Percentiles rank a stretch among this genome's conserved stretches.
Conservation (phyloP, 2,329 filamentous ascomycete species). For the Metarhizium anisopliae region DNA sequence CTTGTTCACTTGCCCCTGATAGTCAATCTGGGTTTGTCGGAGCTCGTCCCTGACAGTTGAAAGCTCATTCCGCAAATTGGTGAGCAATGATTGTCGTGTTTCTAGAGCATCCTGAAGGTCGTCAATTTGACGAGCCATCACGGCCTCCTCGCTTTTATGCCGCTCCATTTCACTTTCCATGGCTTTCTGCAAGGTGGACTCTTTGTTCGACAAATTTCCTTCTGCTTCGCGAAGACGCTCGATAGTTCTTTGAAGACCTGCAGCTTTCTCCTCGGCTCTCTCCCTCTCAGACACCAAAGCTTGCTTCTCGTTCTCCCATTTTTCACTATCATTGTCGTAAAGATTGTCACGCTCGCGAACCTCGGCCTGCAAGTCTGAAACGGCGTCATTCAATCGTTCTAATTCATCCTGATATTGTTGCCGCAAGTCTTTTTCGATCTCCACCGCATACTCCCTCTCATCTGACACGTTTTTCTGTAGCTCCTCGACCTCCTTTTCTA, state of each 20-base stretch:
- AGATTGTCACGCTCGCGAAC: conserved; percentile 61
- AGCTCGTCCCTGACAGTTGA: conserved; percentile 60
- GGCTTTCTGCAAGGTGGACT: conserved; percentile 57
- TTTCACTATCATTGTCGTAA: conserved; percentile 62
- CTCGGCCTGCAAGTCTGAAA: conserved; percentile 53
- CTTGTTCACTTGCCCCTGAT: conserved; percentile 54
- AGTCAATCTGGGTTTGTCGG: conserved; percentile 56
- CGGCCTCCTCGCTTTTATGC: conserved; percentile 61
- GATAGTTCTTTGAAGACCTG: conserved; percentile 60
- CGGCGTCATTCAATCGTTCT: conserved; percentile 46
- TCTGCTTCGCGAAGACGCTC: conserved; percentile 61
- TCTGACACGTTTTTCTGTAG: conserved; percentile 39
- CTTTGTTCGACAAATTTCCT: conserved; percentile 57
- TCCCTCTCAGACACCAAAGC: conserved; percentile 57
- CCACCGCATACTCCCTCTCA: conserved; percentile 48
- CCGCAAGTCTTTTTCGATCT: conserved; percentile 51
- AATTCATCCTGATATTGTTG: conserved; percentile 36
- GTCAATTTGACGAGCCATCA: conserved; percentile 64
- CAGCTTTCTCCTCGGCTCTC: conserved; percentile 57
- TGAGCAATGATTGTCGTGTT: conserved; percentile 54
- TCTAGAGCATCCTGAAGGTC: conserved; percentile 65
- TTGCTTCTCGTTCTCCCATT: conserved; percentile 58
- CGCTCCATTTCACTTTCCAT: conserved; percentile 64
- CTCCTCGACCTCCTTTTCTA: conserved; percentile 37
- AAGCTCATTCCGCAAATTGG: conserved; percentile 57